These are phyloP conservation scores for Xylaria scruposa DNA, from an alignment of 495 filamentous ascomycete genomes.

Conservation along the genomic window DNA sequence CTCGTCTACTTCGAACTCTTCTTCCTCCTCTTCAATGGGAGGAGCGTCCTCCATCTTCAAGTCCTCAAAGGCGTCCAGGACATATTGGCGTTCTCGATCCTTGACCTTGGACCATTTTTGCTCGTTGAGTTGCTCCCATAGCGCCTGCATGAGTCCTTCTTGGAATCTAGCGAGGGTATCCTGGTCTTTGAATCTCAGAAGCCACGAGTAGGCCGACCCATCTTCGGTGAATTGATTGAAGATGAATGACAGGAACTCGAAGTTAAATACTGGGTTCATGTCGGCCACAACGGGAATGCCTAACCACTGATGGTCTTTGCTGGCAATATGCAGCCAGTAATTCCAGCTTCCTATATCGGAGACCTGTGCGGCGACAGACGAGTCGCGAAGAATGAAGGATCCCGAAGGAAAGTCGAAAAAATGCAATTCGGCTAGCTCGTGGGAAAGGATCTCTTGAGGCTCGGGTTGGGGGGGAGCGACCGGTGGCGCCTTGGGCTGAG, in stretches of 20 bases:
- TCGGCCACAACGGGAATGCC: constrained; percentile 85
- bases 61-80: constrained; percentile 94
- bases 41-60: constrained; percentile 83
- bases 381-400: constrained; percentile 83
- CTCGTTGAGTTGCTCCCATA: constrained; percentile 97
- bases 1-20: constrained; percentile 69
- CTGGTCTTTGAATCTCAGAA: constrained; percentile 87
- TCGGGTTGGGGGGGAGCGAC: constrained; percentile 68
- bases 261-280: constrained; percentile 98
- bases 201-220: constrained; percentile 93
- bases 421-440: constrained; percentile 84
- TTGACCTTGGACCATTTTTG: constrained; percentile 93
- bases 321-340: constrained; percentile 92
- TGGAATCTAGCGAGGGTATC: constrained; percentile 85
- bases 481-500: constrained; percentile 48
- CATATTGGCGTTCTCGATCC: constrained; percentile 90
- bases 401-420: constrained; percentile 88
- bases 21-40: constrained; percentile 65
- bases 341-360: constrained; percentile 90
- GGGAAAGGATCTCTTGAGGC: constrained; percentile 71
- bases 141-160: constrained; percentile 88
- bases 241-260: constrained; percentile 96
- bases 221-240: constrained; percentile 94
- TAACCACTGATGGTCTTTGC: constrained; percentile 82
- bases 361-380: constrained; percentile 75